Base-by-base conservation (phyloP, 2,329 filamentous ascomycete species). In the Neonectria hederae region DNA sequence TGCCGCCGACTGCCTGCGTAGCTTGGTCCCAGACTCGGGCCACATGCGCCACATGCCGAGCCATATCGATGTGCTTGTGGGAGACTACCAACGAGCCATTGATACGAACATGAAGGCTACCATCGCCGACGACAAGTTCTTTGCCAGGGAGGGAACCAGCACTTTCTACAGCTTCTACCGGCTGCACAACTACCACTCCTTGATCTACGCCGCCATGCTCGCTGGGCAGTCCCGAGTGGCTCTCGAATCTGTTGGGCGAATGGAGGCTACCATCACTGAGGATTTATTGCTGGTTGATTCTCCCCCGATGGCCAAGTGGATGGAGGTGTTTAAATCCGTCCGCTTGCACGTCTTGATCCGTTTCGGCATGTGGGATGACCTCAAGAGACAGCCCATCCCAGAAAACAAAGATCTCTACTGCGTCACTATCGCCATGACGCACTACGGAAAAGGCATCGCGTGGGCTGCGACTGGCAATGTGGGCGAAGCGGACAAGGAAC, bases 111-210 rank as follows among this genome's bases (percentile, higher is more conserved):
- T 84, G 2, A 83, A 85, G 22, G 92, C 92, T 10, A 89, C 92
- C 52, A 72, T 78, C 0, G 90, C 90, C 2, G 91, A 95, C 73
- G 86, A 91, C 54, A 87, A 86, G 68, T 94, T 86, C 72, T 81
- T 92, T 2, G 76, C 79, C 0, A 80, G 83, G 5, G 81, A 85
- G 8, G 90, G 91, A 0, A 81, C 87, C 0, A 76, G 87, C 65
- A 91, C 91, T 74, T 94, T 94, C 75, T 95, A 94, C 78, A 90
- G 89, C 0, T 83, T 94, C 5, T 95, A 94, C 75, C 86, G 92
- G 14, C 85, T 86, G 54, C 92, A 95, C 74, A 83, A 94, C 73
- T 90, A 89, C 70, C 92, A 94, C 73, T 93, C 92, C 67, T 84
- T 87, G 2, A 85, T 94, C 54, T 94, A 94, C 74, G 89, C 89